These are phyloP conservation scores for Kwoniella dejecticola DNA, from an alignment of 768 basidiomycete species.

Conservation along the genomic window DNA sequence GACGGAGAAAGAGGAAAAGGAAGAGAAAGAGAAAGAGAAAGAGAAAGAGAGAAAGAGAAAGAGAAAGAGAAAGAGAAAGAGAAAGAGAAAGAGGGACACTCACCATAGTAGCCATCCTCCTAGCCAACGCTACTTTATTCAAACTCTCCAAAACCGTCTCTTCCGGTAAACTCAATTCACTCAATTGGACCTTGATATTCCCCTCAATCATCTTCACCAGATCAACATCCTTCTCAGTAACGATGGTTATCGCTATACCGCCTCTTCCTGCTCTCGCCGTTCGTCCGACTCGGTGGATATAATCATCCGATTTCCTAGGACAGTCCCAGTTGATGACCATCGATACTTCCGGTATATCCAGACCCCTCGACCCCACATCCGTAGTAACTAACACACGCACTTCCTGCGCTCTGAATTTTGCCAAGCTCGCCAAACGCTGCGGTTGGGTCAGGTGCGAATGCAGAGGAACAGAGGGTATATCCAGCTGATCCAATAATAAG, in stretches of 20 bases:
- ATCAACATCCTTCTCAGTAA: conserved; percentile 90
- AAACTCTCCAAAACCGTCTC: conserved; percentile 77
- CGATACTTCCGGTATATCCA: conserved; percentile 95
- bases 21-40: too few species aligned
- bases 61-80: too few species aligned
- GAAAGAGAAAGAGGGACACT: conserved; percentile 39
- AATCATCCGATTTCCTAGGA: conserved; percentile 79
- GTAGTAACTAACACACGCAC: conserved; percentile 92
- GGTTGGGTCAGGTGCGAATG: conserved; percentile 93
- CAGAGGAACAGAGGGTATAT: conserved; percentile 81
- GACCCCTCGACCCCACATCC: conserved; percentile 90
- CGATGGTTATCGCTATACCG: conserved; percentile 88
- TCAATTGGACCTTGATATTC: conserved; percentile 81
- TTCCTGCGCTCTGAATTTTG: conserved; percentile 78
- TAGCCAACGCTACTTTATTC: conserved; percentile 87
- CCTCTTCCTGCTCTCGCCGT: conserved; percentile 88
- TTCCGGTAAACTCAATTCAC: conserved; percentile 76
- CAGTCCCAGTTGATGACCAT: conserved; percentile 98
- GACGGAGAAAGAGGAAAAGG: too few species aligned
- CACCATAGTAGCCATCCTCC: conserved; percentile 91
- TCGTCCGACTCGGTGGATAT: conserved; percentile 91
- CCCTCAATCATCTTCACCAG: conserved; percentile 78
- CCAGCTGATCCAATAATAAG: conserved; percentile 70
- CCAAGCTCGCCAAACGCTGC: conserved; percentile 79
- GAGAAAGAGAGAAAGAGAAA: too few species aligned